Evolutionary conservation across 2,329 filamentous ascomycete species (phyloP), one percentile per base, ranked within the genome.

Genomic region (Venturia oleaginea): DNA sequence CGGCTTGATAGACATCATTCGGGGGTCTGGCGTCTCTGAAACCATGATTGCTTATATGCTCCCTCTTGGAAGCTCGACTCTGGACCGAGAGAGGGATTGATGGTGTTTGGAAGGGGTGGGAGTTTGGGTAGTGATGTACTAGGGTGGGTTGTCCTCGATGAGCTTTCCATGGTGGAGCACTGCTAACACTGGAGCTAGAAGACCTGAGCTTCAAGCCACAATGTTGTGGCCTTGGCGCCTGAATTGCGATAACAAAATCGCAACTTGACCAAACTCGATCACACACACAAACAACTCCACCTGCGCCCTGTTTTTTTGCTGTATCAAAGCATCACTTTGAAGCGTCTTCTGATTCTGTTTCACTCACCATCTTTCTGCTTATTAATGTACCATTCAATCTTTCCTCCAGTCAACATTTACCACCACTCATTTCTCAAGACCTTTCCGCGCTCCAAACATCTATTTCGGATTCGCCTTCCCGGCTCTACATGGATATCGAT

Each of bases 1-100:
- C 70, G 87, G 87, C 75, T 86, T 84, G 75, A 90, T 78, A 71
- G 75, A 73, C 76, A 81, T 80, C 78, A 80, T 80, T 68, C 79
- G 76, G 68, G 79, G 79, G 68, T 81, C 79, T 64, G 76, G 68
- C 57, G 71, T 65, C 66, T 73, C 72, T 66, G 75, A 71, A 72
- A 65, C 67, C 68, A 77, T 76, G 67, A 54, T 57, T 61, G 51
- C 63, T 3, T 24, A 38, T 34, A 48, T 6, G 22, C 27, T 37
- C 51, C 27, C 48, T 19, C 30, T n/a, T 57, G 51, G 51, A 57
- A 34, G 51, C 27, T 57, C 15, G 27, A 22, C 24, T 10, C 51
- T 34, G 19, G 11, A 57, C 34, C 1, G 51, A 15, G 51, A 34
- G 51, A 34, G 51, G 30, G 51, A 34, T 57, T 19, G 15, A 57